Evolutionary conservation across 2,329 filamentous ascomycete genomes (phyloP).

Genomic region (Ambrosiella xylebori): DNA sequence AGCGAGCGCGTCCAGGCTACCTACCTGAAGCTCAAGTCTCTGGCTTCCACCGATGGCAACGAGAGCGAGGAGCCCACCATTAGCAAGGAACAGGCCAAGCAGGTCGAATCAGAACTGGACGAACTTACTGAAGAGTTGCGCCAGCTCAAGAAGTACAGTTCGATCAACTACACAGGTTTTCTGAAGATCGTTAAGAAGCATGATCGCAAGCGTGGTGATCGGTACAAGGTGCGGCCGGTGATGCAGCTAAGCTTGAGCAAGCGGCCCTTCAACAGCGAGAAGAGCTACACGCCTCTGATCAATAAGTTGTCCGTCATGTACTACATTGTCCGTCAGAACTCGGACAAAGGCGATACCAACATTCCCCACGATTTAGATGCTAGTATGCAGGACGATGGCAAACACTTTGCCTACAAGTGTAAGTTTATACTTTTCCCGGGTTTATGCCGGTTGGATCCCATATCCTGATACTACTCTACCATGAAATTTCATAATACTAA

Average conservation of each 20-base stretch:
- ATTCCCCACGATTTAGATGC: slow-evolving; percentile 19
- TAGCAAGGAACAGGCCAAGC: slow-evolving; percentile 39
- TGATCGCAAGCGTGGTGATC: slow-evolving; percentile 73
- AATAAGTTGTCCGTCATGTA: slow-evolving; percentile 92
- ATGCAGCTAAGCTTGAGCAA: slow-evolving; percentile 80
- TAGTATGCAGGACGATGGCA: slow-evolving; percentile 35
- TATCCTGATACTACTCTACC: background rate
- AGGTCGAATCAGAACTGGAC: slow-evolving; percentile 68
- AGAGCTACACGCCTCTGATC: slow-evolving; percentile 72
- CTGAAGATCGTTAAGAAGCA: slow-evolving; percentile 99
- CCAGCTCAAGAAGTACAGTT: slow-evolving; percentile 87
- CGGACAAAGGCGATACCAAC: slow-evolving; percentile 39
- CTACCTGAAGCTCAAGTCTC: slow-evolving; percentile 59
- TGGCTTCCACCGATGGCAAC: slow-evolving; percentile 48
- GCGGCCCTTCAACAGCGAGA: slow-evolving; percentile 83
- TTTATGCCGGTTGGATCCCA: background rate
- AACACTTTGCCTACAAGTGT: slow-evolving; percentile 71
- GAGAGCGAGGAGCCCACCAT: slow-evolving; percentile 30
- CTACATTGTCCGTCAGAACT: slow-evolving; percentile 73
- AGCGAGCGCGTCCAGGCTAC: slow-evolving; percentile 36
- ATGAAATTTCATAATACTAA: slow-evolving; percentile 18
- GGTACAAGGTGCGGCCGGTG: slow-evolving; percentile 79
- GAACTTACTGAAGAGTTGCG: slow-evolving; percentile 76
- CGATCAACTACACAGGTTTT: slow-evolving; percentile 93
- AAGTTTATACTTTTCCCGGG: slow-evolving; percentile 19